Evolutionary conservation across 2,329 filamentous ascomycete genomes (phyloP).

Genomic region (Colletotrichum sp.): DNA sequence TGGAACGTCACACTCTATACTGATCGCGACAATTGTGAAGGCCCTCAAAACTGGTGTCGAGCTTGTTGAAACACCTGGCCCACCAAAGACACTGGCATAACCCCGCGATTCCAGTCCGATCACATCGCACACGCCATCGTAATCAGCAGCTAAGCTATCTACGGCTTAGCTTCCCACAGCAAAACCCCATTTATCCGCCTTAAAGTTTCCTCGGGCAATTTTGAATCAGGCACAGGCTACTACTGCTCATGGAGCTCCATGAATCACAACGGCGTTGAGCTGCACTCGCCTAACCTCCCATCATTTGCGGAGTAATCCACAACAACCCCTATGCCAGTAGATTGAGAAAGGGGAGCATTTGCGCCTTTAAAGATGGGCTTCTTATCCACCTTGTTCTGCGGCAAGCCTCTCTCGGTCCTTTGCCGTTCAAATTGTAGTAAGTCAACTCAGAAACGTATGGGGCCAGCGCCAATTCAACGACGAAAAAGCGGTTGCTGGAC

Average conservation of each 20-base stretch:
- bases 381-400: background rate
- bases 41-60: too few relatives aligned
- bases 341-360: fast-evolving
- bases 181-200: background rate
- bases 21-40: too few relatives aligned
- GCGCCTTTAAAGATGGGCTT: background rate
- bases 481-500: background rate
- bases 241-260: too few relatives aligned
- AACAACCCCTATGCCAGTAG: background rate
- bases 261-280: background rate
- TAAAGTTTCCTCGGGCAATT: background rate
- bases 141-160: background rate
- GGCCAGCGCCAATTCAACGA: background rate
- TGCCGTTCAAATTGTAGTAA: background rate
- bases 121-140: background rate
- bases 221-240: too few relatives aligned
- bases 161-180: background rate
- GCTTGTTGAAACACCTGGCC: too few relatives aligned
- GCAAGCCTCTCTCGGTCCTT: background rate
- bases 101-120: background rate
- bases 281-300: background rate
- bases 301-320: background rate
- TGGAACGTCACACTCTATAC: too few relatives aligned
- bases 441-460: background rate
- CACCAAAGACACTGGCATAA: background rate